Evolutionary conservation across 768 basidiomycete genomes (phyloP).

Genomic region (Tylopilus felleus): DNA sequence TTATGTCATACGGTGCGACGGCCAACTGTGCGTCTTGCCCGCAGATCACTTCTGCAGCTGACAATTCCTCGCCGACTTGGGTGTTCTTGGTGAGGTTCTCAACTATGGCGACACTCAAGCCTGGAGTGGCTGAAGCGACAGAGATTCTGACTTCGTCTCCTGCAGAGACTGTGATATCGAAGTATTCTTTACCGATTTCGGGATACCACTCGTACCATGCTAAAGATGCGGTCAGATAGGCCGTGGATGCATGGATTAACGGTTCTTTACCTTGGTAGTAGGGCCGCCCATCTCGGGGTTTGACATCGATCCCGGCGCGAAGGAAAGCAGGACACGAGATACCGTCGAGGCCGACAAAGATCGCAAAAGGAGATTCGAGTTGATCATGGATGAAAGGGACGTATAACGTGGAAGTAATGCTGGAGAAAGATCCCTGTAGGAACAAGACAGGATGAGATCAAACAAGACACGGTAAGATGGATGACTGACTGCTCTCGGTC

Average conservation of each 20-base stretch:
- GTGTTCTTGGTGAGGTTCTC: neutral
- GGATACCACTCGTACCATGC: constrained; percentile 13
- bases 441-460: neutral
- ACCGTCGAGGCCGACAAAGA: constrained; percentile 12
- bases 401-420: neutral
- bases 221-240: neutral
- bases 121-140: neutral
- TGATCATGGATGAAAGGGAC: neutral
- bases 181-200: neutral
- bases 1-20: too few relatives aligned
- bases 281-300: neutral
- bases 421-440: constrained; percentile 4
- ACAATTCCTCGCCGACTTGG: too few relatives aligned
- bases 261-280: constrained; percentile 2
- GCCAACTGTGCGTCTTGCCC: neutral
- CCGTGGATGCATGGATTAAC: too few relatives aligned
- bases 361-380: neutral
- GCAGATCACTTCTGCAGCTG: neutral
- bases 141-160: neutral
- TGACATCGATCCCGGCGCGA: constrained; percentile 4
- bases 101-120: neutral
- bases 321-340: neutral
- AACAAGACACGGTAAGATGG: neutral
- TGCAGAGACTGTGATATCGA: neutral
- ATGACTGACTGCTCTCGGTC: neutral